These are phyloP conservation scores for Calocera viscosa DNA, from an alignment of 768 basidiomycete genomes.

Conservation along the genomic window DNA sequence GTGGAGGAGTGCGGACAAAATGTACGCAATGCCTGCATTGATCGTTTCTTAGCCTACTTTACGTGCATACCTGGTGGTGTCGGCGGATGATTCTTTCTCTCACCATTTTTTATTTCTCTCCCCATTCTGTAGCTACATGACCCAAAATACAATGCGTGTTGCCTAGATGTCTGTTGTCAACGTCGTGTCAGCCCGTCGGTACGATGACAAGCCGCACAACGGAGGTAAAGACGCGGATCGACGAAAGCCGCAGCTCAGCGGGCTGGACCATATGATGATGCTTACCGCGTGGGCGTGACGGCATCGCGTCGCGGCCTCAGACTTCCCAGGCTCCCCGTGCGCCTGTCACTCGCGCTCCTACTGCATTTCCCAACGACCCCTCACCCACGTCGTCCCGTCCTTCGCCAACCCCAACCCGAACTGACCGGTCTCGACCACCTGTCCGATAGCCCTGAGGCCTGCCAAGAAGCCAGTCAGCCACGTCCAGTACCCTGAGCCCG, in stretches of 20 bases:
- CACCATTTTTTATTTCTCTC: not conserved
- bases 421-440: slow-evolving; percentile 8
- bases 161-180: not conserved
- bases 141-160: not conserved
- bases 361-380: not conserved
- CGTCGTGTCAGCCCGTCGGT: not conserved
- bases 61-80: not conserved
- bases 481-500: not conserved
- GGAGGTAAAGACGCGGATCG: no score
- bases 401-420: slow-evolving; percentile 1
- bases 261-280: not conserved
- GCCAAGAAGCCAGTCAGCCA: not conserved
- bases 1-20: not conserved
- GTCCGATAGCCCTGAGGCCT: not conserved
- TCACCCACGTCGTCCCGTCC: not conserved
- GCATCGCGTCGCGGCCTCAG: not conserved
- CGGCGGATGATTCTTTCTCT: not conserved
- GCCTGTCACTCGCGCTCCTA: not conserved
- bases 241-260: no score
- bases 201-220: no score
- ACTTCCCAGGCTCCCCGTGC: not conserved
- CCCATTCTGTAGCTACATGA: not conserved
- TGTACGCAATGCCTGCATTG: not conserved
- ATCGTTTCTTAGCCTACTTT: not conserved
- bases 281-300: not conserved